A percentile compares a stretch with the other conserved stretches of the same genome.
phyloP scores from a whole-genome alignment of 805 yeast species.

The Metschnikowia orientalis region DNA sequence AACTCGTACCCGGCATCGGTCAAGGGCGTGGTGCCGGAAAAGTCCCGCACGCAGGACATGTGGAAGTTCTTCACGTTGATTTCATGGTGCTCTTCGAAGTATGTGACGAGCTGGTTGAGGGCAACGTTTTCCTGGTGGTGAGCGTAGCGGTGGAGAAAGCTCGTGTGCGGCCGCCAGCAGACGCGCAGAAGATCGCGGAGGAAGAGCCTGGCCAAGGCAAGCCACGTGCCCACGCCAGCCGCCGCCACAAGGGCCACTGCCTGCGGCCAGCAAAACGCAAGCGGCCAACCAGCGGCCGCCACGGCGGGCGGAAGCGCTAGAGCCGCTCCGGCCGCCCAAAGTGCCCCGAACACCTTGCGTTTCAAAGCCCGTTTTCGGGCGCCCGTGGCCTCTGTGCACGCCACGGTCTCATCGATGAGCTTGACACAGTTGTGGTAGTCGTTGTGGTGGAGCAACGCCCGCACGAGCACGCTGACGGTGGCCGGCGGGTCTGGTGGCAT shows the following conservation, averaged over 20 bases:
- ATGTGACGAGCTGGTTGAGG: conserved; percentile 32
- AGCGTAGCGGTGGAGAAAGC: conserved; percentile 21
- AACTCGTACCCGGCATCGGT: conserved; percentile 11
- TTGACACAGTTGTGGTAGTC: conserved; percentile 17
- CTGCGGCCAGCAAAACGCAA: not conserved
- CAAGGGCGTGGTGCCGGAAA: conserved; percentile 2
- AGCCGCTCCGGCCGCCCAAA: not conserved
- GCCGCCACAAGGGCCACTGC: not conserved
- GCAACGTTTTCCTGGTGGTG: conserved; percentile 30
- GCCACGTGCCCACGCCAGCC: not conserved
- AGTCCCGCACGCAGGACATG: conserved; percentile 8
- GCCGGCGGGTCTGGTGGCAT: too few relatives aligned
- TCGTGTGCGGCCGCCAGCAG: conserved; percentile 36
- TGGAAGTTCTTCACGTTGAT: conserved; percentile 39
- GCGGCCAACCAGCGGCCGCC: not conserved
- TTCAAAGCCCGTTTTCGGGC: not conserved
- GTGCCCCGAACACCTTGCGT: not conserved
- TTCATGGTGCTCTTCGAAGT: conserved; percentile 42
- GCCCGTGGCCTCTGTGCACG: conserved; percentile 1
- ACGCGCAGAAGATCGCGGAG: conserved; percentile 14
- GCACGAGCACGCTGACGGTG: conserved; percentile 7
- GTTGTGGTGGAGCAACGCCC: conserved; percentile 9
- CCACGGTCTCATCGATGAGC: conserved; percentile 12
- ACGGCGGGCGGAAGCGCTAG: not conserved
- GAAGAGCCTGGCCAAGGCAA: conserved; percentile 2